Evolutionary conservation across 2,329 filamentous ascomycete genomes (phyloP).

Genomic region (Fusarium kyushuense): DNA sequence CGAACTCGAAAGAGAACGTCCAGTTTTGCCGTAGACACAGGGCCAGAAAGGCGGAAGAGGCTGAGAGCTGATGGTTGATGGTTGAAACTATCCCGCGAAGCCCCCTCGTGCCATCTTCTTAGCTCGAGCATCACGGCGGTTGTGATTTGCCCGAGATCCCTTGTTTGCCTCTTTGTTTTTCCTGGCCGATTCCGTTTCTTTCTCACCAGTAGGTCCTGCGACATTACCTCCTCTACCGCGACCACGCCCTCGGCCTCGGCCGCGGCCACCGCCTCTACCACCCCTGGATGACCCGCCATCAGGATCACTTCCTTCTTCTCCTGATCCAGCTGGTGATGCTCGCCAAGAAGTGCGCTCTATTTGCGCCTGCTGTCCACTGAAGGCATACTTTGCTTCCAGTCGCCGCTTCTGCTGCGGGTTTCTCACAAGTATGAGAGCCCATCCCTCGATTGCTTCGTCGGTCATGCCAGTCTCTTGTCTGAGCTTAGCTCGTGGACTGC

Average conservation of each 20-base stretch:
- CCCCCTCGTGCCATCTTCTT: constrained; percentile 72
- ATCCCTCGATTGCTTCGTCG: constrained; percentile 94
- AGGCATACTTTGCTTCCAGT: constrained; percentile 78
- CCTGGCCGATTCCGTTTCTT: constrained; percentile 77
- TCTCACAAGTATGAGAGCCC: constrained; percentile 85
- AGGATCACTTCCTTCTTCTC: constrained; percentile 67
- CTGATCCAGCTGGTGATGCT: constrained; percentile 64
- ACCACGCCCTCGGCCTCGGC: constrained; percentile 63
- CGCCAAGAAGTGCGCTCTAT: constrained; percentile 76
- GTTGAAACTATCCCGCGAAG: constrained; percentile 51
- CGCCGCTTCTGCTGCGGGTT: constrained; percentile 75
- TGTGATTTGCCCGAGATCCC: constrained; percentile 85
- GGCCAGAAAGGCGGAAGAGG: constrained; percentile 35
- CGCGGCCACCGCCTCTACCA: constrained; percentile 60
- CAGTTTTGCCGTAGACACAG: not conserved
- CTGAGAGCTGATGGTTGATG: constrained; percentile 28
- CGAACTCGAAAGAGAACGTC: constrained; percentile 40
- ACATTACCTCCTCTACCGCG: constrained; percentile 70
- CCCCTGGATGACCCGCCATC: constrained; percentile 61
- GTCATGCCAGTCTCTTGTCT: constrained; percentile 87
- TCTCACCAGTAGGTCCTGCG: constrained; percentile 74
- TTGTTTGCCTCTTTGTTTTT: constrained; percentile 86
- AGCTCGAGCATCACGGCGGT: constrained; percentile 77
- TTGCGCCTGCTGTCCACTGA: constrained; percentile 73
- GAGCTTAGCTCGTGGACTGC: constrained; percentile 71